These are phyloP conservation scores for Wallacemonas sp. DNA, from an alignment of 208 protist genomes.

Conservation along the genomic window DNA sequence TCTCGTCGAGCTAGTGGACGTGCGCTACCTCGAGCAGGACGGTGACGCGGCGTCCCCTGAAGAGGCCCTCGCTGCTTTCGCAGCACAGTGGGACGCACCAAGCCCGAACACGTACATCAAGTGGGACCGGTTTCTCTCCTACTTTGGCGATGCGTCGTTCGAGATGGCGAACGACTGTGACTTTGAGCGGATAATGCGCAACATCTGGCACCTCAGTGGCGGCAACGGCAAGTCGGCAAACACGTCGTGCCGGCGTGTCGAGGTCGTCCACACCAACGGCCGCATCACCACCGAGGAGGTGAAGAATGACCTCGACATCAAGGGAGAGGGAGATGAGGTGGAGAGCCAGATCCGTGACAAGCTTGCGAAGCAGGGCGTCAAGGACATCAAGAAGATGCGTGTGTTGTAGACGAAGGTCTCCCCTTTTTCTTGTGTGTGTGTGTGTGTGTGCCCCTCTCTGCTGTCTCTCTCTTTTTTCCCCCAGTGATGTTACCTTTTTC, in stretches of 20 bases:
- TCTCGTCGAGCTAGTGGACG: conserved; percentile 72
- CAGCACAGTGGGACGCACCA: conserved; percentile 58
- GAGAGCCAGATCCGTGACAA: conserved; percentile 60
- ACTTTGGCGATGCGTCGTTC: conserved; percentile 80
- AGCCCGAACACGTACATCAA: conserved; percentile 41
- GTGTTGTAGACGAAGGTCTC: conserved; percentile 25
- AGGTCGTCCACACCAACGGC: conserved; percentile 84
- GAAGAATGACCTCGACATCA: conserved; percentile 86
- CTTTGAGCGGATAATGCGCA: conserved; percentile 86
- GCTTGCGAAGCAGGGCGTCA: conserved; percentile 80
- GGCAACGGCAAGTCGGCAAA: conserved; percentile 81
- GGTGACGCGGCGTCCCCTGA: conserved; percentile 43
- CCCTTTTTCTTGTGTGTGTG: conserved; percentile 7
- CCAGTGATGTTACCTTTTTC: too few species aligned
- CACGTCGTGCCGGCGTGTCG: conserved; percentile 84
- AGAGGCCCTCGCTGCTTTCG: conserved; percentile 56
- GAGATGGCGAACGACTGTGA: conserved; percentile 71
- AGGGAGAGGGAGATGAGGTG: conserved; percentile 43
- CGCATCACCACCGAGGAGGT: conserved; percentile 75
- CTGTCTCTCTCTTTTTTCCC: conserved; percentile 1
- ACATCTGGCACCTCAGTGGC: conserved; percentile 90
- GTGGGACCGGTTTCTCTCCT: conserved; percentile 53
- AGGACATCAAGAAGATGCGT: conserved; percentile 71
- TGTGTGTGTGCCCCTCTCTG: background rate
- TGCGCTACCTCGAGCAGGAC: conserved; percentile 44